phyloP scores from a whole-genome alignment of 805 yeast species.

The Sugiyamaella smithiae region DNA sequence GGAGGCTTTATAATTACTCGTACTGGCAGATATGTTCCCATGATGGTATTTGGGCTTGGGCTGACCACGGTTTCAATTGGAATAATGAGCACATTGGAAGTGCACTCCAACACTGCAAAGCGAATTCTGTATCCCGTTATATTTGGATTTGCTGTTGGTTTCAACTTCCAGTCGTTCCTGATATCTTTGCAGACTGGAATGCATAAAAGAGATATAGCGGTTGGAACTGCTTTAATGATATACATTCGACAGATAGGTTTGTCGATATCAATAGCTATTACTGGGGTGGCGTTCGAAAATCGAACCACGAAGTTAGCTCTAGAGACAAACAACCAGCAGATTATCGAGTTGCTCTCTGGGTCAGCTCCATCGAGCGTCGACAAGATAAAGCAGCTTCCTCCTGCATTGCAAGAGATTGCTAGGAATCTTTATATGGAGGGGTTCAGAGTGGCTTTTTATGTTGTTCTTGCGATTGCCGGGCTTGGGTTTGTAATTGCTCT shows the following conservation, averaged over 20 bases:
- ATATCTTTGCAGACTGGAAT: constrained; percentile 51
- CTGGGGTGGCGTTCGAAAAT: constrained; percentile 43
- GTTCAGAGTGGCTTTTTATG: constrained; percentile 21
- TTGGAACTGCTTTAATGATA: constrained; percentile 46
- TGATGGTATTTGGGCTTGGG: constrained; percentile 37
- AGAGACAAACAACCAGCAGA: constrained; percentile 6
- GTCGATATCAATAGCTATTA: constrained; percentile 46
- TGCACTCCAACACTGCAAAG: constrained; percentile 36
- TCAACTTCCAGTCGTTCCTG: constrained; percentile 46
- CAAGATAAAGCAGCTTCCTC: constrained; percentile 17
- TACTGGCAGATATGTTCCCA: constrained; percentile 44
- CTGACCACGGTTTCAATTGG: constrained; percentile 47
- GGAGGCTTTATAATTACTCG: constrained; percentile 47
- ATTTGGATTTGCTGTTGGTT: constrained; percentile 48
- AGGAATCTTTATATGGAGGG: constrained; percentile 21
- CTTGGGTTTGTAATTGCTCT: constrained; percentile 18
- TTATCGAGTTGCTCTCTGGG: constrained; percentile 16
- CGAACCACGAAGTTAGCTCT: constrained; percentile 37
- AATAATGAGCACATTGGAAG: constrained; percentile 40
- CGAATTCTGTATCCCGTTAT: constrained; percentile 48
- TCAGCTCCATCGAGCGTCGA: constrained; percentile 23
- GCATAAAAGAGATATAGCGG: constrained; percentile 46
- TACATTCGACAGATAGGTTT: constrained; percentile 39
- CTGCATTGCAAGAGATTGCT: constrained; percentile 13
- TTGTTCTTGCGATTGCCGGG: constrained; percentile 22